Conservation (phyloP, 2,329 filamentous ascomycete species). For the Lachnellula hyalina region DNA sequence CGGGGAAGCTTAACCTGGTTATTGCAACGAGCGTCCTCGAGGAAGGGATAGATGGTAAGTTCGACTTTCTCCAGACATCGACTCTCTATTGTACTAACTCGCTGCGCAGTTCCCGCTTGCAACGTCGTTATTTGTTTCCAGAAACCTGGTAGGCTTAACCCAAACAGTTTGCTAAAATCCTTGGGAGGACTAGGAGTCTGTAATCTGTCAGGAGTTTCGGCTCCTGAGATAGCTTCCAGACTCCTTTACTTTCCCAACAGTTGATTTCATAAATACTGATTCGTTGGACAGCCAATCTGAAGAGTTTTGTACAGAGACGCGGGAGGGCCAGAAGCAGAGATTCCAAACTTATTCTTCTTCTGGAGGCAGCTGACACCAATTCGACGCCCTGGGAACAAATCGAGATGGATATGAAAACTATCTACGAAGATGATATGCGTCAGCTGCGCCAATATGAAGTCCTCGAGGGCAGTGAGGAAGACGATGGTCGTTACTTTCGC, state of each 20-base stretch:
- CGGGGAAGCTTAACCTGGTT: conserved; percentile 49
- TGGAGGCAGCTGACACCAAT: conserved; percentile 37
- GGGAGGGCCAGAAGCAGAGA: conserved; percentile 57
- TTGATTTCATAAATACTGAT: too few species aligned
- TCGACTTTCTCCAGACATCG: too few species aligned
- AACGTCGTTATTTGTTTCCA: conserved; percentile 62
- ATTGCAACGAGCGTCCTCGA: conserved; percentile 54
- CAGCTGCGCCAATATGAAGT: conserved; percentile 16
- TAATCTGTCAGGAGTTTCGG: too few species aligned
- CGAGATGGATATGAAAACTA: conserved; percentile 63
- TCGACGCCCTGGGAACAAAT: conserved; percentile 56
- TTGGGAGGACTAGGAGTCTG: too few species aligned
- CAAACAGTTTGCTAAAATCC: too few species aligned
- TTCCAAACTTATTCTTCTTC: conserved; percentile 46
- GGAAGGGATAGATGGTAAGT: conserved; percentile 55
- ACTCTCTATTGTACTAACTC: too few species aligned
- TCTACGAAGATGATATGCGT: conserved; percentile 33
- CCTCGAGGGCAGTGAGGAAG: conserved; percentile 29
- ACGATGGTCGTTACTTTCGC: conserved; percentile 33
- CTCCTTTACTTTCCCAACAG: too few species aligned
- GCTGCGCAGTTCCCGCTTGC: conserved; percentile 46
- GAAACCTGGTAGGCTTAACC: conserved; percentile 35
- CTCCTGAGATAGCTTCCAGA: too few species aligned
- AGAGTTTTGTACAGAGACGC: conserved; percentile 60
- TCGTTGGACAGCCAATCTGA: conserved; percentile 41